Conservation (phyloP, 805 yeast species). For the Schwanniomyces yamadae region DNA sequence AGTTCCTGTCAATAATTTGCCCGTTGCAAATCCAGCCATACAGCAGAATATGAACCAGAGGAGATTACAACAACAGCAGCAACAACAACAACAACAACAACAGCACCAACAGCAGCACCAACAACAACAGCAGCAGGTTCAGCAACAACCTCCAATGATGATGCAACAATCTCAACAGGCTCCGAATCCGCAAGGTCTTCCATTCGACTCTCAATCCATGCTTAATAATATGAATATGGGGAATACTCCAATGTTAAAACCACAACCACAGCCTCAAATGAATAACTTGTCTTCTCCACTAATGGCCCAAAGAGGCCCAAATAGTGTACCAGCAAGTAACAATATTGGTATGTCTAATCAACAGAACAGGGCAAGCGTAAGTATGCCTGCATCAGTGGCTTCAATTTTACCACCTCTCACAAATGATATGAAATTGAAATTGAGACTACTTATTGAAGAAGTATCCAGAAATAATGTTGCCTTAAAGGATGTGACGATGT, state of each 20-base stretch:
- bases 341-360: slow-evolving; percentile 7
- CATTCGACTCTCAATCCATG: slow-evolving; percentile 19
- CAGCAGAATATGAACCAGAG: slow-evolving; percentile 13
- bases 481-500: slow-evolving; percentile 62
- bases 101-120: slow-evolving; percentile 4
- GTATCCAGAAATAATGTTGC: slow-evolving; percentile 66
- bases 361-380: slow-evolving; percentile 5
- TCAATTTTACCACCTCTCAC: slow-evolving; percentile 39
- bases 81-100: slow-evolving; percentile 13
- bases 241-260: slow-evolving; percentile 13
- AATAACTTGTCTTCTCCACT: slow-evolving; percentile 16
- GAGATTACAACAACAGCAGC: slow-evolving; percentile 9
- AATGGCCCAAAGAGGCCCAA: slow-evolving; percentile 15
- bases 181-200: slow-evolving; percentile 13
- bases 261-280: slow-evolving; percentile 12
- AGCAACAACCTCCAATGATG: slow-evolving; percentile 10
- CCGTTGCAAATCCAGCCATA: slow-evolving; percentile 7
- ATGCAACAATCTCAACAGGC: slow-evolving; percentile 6
- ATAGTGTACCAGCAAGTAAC: slow-evolving; percentile 11
- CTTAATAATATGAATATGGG: slow-evolving; percentile 11
- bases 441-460: slow-evolving; percentile 66
- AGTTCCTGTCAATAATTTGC: slow-evolving; percentile 5
- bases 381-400: slow-evolving; percentile 5
- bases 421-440: slow-evolving; percentile 60
- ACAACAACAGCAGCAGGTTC: slow-evolving; percentile 14